phyloP scores from a whole-genome alignment of 805 yeast species.

The Wickerhamomyces silvicola region DNA sequence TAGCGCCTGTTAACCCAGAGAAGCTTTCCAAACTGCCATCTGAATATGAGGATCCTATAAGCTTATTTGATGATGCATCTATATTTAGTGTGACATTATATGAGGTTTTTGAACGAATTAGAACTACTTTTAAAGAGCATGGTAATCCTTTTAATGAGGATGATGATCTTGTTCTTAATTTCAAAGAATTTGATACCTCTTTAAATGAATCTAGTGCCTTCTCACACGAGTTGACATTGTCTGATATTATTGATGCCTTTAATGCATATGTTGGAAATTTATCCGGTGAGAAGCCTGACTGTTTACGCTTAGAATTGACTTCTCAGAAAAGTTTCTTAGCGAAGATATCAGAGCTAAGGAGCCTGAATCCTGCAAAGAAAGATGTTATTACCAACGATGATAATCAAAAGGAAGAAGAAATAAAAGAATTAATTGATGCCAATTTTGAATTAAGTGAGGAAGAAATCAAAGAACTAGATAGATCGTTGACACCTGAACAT shows the following conservation, averaged over 20 bases:
- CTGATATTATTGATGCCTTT: constrained; percentile 15
- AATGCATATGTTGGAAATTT: constrained; percentile 2
- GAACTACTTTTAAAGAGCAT: constrained; percentile 10
- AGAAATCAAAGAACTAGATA: constrained; percentile 1
- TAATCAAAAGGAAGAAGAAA: not conserved
- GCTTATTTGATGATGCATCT: constrained; percentile 15
- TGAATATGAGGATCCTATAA: constrained; percentile 10
- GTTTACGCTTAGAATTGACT: constrained; percentile 10
- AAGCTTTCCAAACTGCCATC: constrained; percentile 1
- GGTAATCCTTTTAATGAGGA: constrained; percentile 16
- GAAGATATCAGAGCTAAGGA: constrained; percentile 9
- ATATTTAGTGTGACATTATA: constrained; percentile 8
- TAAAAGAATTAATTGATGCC: not conserved
- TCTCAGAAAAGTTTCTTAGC: constrained; percentile 11
- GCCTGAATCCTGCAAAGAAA: not conserved
- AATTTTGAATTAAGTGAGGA: constrained; percentile 4
- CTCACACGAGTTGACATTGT: constrained; percentile 12
- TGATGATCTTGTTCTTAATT: constrained; percentile 14
- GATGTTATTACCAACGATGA: not conserved
- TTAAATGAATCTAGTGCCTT: constrained; percentile 14
- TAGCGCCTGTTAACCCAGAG: constrained; percentile 13
- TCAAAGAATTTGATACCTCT: constrained; percentile 14
- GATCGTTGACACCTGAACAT: constrained; percentile 2
- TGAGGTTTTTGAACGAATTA: constrained; percentile 14
- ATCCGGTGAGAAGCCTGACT: constrained; percentile 5